Evolutionary conservation across 2,329 filamentous ascomycete species (phyloP), one percentile per base, ranked within the genome.

Genomic region (Paradendryphiella salina): DNA sequence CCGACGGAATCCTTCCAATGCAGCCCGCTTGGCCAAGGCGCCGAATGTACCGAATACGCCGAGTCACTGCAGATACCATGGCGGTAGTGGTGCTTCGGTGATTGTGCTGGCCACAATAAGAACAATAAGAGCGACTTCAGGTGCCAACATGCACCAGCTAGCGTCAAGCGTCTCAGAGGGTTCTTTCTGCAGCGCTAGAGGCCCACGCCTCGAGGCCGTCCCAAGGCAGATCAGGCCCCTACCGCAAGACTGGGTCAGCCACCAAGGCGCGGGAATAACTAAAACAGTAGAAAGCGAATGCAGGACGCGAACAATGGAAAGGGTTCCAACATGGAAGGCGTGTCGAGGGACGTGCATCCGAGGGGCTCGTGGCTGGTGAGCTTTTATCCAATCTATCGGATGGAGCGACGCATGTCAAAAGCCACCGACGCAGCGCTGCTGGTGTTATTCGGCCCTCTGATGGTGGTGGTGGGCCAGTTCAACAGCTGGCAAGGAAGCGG

Each of bases 401-500:
- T 40, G 47, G 34, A 23, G 38, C 41, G 38, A 42, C 34, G 47
- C 39, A 43, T 28, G 40, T 21, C 36, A 28, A 31, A 45, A 38
- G 47, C 54, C 47, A 50, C 21, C 7, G 17, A 14, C 18, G n/a
- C 29, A 51, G 54, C 39, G 40, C n/a, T n/a, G 35, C 28, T 44
- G 41, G 41, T 35, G 39, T 21, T 29, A 37, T 36, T 50, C 42
- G 57, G 57, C 57, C 55, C 33, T 39, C 31, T 32, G 17, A 20
- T 10, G 31, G 34, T 31, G 21, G 46, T 33, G n/a, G 56, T 56
- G 56, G 53, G 50, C 32, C 46, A 23, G 23, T 26, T n/a, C 42
- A 32, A 40, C 47, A 50, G 46, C 35, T 52, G 51, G 54, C 51
- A 35, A 37, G 38, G 21, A 28, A 33, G 57, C 57, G 54, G 54